These are phyloP conservation scores for Penicillium fimorum DNA, from an alignment of 495 filamentous ascomycete genomes.

Conservation along the genomic window DNA sequence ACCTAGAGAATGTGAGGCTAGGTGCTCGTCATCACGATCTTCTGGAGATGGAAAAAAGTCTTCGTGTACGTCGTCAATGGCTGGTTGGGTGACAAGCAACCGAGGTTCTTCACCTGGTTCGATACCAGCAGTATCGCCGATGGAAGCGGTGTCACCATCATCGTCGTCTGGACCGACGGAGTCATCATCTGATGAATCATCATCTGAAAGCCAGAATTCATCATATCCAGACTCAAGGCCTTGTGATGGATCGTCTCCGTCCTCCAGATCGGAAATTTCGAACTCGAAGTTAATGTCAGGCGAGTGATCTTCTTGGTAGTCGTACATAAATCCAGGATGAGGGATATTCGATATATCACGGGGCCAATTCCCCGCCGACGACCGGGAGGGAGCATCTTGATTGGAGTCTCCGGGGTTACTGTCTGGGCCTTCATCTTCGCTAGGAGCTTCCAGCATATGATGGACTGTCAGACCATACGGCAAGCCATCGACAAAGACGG, in stretches of 20 bases:
- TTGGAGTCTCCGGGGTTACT: conserved; percentile 39
- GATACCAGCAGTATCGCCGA: conserved; percentile 83
- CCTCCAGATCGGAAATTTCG: conserved; percentile 51
- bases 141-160: conserved; percentile 60
- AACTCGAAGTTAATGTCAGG: conserved; percentile 42
- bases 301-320: conserved; percentile 33
- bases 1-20: conserved; percentile 73
- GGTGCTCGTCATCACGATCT: conserved; percentile 69
- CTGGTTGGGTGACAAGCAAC: conserved; percentile 78
- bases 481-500: conserved; percentile 78
- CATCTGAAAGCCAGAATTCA: conserved; percentile 44
- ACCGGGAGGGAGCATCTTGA: conserved; percentile 32
- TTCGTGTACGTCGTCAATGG: conserved; percentile 78
- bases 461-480: conserved; percentile 93
- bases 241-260: conserved; percentile 38
- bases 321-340: conserved; percentile 31
- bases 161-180: conserved; percentile 45
- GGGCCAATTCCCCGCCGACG: conserved; percentile 39
- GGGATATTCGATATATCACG: conserved; percentile 16
- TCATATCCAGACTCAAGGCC: conserved; percentile 32
- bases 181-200: conserved; percentile 50
- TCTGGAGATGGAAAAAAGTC: conserved; percentile 68
- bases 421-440: conserved; percentile 58
- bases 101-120: conserved; percentile 69
- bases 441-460: conserved; percentile 86